Evolutionary conservation across 2,329 filamentous ascomycete species (phyloP).

Genomic region (Pseudogymnoascus sp.): DNA sequence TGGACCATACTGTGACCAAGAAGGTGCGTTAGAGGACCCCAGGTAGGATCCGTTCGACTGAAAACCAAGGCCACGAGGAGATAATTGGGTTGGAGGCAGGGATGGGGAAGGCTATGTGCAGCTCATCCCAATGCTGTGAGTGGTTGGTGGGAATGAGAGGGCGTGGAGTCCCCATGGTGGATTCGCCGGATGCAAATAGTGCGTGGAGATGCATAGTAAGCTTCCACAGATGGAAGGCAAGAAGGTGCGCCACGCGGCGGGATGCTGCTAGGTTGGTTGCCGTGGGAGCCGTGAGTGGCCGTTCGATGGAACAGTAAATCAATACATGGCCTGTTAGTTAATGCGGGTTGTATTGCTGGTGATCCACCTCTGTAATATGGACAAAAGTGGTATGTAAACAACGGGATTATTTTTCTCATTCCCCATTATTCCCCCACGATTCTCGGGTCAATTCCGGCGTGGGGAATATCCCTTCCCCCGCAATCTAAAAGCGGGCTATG

Average conservation of each 20-base stretch:
- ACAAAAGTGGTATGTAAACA: not conserved
- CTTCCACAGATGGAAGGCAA: not conserved
- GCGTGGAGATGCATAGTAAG: not conserved
- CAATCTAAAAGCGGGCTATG: not conserved
- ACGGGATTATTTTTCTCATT: not conserved
- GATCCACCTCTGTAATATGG: not conserved
- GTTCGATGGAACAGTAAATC: not conserved
- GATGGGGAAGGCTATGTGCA: not conserved
- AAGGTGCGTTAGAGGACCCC: not conserved
- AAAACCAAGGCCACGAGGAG: not conserved
- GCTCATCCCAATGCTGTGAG: not conserved
- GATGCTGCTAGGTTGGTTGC: not conserved
- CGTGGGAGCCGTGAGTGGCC: not conserved
- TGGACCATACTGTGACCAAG: not conserved
- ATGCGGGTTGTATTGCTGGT: not conserved
- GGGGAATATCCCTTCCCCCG: not conserved
- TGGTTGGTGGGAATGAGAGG: not conserved
- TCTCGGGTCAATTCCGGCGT: not conserved
- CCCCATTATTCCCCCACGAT: not conserved
- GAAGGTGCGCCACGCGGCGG: not conserved
- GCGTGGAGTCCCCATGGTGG: not conserved
- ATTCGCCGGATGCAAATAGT: constrained; percentile 3
- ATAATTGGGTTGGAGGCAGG: not conserved
- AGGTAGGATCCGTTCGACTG: not conserved
- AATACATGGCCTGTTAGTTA: not conserved